Evolutionary conservation across 345 rosid species (phyloP).

Genomic region (Theobroma cacao): DNA sequence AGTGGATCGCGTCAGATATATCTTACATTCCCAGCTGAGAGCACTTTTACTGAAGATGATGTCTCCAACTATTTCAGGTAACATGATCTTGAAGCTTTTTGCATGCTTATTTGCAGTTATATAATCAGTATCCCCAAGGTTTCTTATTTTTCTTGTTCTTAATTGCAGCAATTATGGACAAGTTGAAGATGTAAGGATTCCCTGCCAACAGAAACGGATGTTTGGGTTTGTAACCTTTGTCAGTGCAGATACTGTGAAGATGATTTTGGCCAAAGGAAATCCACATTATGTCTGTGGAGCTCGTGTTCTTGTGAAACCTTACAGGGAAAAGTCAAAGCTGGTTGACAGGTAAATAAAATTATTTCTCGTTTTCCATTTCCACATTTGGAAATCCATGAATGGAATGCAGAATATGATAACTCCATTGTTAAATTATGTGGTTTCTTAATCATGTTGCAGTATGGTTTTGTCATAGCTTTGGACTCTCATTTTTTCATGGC

Average conservation of each 20-base stretch:
- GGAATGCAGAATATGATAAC: neutral
- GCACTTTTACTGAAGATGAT: constrained; percentile 64
- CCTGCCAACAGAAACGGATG: constrained; percentile 70
- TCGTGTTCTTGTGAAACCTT: constrained; percentile 73
- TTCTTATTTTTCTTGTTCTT: constrained; percentile 3
- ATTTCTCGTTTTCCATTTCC: neutral
- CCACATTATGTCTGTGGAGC: constrained; percentile 73
- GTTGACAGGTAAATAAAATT: constrained; percentile 45
- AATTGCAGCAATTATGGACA: constrained; percentile 49
- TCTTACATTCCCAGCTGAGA: constrained; percentile 65
- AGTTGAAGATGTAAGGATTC: constrained; percentile 71
- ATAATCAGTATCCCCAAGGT: neutral
- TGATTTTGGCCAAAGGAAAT: constrained; percentile 57
- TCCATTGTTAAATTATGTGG: neutral
- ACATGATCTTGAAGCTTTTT: neutral
- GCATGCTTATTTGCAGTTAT: neutral
- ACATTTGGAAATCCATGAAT: neutral
- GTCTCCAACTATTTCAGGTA: constrained; percentile 63
- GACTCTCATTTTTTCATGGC: no score
- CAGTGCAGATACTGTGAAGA: constrained; percentile 51
- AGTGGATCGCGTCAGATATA: constrained; percentile 62
- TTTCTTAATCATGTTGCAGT: no score
- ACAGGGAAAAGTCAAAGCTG: constrained; percentile 62
- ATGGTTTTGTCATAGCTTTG: no score
- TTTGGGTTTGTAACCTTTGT: constrained; percentile 70